phyloP scores from a whole-genome alignment of 441 rosid species.

The Brassica hybrid region DNA sequence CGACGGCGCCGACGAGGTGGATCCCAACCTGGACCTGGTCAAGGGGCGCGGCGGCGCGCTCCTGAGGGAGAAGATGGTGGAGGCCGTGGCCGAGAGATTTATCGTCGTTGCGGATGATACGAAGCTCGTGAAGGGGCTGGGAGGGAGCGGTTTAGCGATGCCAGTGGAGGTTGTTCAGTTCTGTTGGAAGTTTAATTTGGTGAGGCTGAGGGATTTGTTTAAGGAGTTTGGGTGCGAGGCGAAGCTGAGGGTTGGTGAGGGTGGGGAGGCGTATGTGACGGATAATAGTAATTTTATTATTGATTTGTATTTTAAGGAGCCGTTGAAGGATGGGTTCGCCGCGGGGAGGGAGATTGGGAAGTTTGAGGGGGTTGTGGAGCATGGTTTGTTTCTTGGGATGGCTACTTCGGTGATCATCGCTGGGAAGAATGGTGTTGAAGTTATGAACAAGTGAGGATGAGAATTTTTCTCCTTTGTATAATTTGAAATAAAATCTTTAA shows the following conservation, averaged over 20 bases:
- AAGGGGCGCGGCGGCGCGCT: conserved; percentile 97
- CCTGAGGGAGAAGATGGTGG: conserved; percentile 91
- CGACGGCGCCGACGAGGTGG: conserved; percentile 97
- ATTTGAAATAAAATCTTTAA: conserved; percentile 9
- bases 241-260: conserved; percentile 56
- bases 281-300: conserved; percentile 82
- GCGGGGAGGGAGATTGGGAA: conserved; percentile 78
- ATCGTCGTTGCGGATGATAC: conserved; percentile 90
- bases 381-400: conserved; percentile 87
- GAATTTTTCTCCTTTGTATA: conserved; percentile 5
- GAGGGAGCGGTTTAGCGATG: conserved; percentile 91
- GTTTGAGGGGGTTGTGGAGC: conserved; percentile 88
- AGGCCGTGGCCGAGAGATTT: conserved; percentile 73
- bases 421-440: conserved; percentile 70
- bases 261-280: conserved; percentile 63
- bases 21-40: conserved; percentile 80
- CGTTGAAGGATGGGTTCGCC: conserved; percentile 64
- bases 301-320: conserved; percentile 80
- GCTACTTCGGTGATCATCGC: conserved; percentile 86
- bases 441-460: conserved; percentile 61
- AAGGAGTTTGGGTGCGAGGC: conserved; percentile 68
- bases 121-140: conserved; percentile 74
- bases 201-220: conserved; percentile 67
- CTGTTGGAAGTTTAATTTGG: conserved; percentile 79
- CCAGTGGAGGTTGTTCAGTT: conserved; percentile 91